Base-by-base conservation (phyloP, 2,329 filamentous ascomycete genomes). In the Claviceps capensis region DNA sequence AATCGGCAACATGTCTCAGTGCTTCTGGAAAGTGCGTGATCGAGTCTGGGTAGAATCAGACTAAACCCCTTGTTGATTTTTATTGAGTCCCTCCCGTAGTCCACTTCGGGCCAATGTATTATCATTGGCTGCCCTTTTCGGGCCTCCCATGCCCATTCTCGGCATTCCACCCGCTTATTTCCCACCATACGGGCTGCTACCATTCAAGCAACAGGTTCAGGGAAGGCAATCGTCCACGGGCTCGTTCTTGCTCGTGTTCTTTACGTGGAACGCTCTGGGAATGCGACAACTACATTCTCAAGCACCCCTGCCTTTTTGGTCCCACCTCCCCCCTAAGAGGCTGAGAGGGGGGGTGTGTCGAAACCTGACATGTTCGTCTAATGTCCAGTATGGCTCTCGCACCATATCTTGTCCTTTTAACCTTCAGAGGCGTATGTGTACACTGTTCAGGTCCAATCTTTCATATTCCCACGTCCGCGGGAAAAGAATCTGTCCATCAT, bases 381-480 rank as follows among this genome's bases (percentile, higher is more conserved):
- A 34, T 46, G 44, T 34, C 26, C 48, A 34, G 14, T 30, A 23
- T 48, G 34, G 37, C 17, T 47, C 17, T 26, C 22, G 38, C 30
- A 50, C 38, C 36, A 34, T 48, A 48, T 41, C 14, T 34, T 41
- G 36, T 41, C 48, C 34, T 38, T 50, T 30, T 30, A 50, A 26
- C 42, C 34, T 50, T 50, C 19, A 17, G 49, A 48, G 49, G 49
- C 19, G 52, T 53, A 48, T 13, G 45, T 17, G 16, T 36, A 44
- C 9, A 36, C 40, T 16, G 2, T 40, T 26, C 44, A 36, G 47
- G 38, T 40, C 40, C 22, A 30, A 22, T 44, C 36, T 34, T 43
- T 52, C 47, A 34, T 52, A 54, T 52, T 47, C 50, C 41, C 53
- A 54, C 53, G 26, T 52, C 47, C 45, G 36, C 26, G 44, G 36